phyloP scores from a whole-genome alignment of 163 green algal species.

The Picocystis sp. region DNA sequence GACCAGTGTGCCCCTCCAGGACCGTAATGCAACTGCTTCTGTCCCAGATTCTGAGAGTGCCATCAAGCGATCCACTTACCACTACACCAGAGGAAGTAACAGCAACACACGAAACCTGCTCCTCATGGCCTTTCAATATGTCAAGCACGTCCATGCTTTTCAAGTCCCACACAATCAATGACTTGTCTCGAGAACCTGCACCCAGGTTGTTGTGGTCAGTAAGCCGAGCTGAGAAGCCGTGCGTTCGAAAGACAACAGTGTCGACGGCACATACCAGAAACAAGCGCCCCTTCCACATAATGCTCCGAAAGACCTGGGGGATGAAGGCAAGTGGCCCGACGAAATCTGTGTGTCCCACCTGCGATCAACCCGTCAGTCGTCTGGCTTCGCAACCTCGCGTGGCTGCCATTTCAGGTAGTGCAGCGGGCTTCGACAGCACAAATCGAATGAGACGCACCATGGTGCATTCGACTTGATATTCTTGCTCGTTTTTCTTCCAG shows the following conservation, averaged over 20 bases:
- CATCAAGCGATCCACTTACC: not conserved
- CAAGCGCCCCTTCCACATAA: not conserved
- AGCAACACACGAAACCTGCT: constrained; percentile 30
- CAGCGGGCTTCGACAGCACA: too few relatives aligned
- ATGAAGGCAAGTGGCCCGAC: constrained; percentile 1
- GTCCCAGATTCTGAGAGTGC: constrained; percentile 43
- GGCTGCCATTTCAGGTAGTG: too few relatives aligned
- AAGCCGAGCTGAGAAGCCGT: too few relatives aligned
- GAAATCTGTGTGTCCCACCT: constrained; percentile 2
- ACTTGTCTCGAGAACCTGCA: constrained; percentile 47
- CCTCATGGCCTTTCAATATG: constrained; percentile 40
- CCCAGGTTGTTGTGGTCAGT: too few relatives aligned
- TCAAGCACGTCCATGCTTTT: constrained; percentile 12
- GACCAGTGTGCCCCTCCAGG: constrained; percentile 50
- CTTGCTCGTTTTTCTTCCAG: too few relatives aligned
- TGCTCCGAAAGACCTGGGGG: not conserved
- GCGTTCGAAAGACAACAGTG: too few relatives aligned
- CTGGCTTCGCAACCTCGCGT: too few relatives aligned
- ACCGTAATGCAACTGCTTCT: constrained; percentile 19
- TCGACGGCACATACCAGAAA: not conserved
- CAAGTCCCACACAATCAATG: constrained; percentile 56
- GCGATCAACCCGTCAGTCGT: not conserved
- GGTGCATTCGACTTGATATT: too few relatives aligned
- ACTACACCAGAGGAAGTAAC: constrained; percentile 6
- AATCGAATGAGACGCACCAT: too few relatives aligned